Evolutionary conservation across 495 filamentous ascomycete species (phyloP).

Genomic region (Hypoxylon fuscum): DNA sequence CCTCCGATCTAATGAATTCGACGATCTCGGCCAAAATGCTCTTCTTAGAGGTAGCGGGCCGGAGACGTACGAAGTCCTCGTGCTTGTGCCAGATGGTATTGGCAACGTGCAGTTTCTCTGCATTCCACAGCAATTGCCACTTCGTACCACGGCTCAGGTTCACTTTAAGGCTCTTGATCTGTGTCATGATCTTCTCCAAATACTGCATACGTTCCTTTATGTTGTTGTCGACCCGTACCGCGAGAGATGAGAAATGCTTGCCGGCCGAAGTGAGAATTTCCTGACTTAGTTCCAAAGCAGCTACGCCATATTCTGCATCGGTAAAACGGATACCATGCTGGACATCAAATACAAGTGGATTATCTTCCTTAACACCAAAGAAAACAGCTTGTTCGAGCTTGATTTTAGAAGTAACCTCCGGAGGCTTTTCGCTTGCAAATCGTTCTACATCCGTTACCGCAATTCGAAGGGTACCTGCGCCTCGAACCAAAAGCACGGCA

Average conservation of each 20-base stretch:
- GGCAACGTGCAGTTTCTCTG: constrained; percentile 90
- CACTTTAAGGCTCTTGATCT: constrained; percentile 64
- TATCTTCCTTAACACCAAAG: constrained; percentile 80
- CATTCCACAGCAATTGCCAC: constrained; percentile 88
- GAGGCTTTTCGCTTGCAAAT: constrained; percentile 58
- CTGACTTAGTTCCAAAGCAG: constrained; percentile 79
- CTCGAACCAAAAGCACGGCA: constrained; percentile 77
- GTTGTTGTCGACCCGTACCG: constrained; percentile 81
- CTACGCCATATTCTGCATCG: constrained; percentile 74
- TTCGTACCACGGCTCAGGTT: constrained; percentile 67
- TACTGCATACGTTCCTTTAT: constrained; percentile 74
- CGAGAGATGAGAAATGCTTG: constrained; percentile 72
- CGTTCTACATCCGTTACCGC: constrained; percentile 63
- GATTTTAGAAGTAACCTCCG: constrained; percentile 76
- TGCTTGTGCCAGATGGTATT: constrained; percentile 80
- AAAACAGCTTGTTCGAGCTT: constrained; percentile 96
- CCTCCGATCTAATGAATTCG: constrained; percentile 71
- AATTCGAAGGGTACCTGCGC: constrained; percentile 82
- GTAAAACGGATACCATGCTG: constrained; percentile 70
- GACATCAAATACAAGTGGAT: constrained; percentile 79
- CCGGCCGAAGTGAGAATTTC: constrained; percentile 82
- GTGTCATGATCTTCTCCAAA: constrained; percentile 72
- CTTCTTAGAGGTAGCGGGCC: constrained; percentile 56
- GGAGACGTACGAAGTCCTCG: constrained; percentile 62
- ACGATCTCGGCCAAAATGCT: constrained; percentile 73